Evolutionary conservation across 2,329 filamentous ascomycete species (phyloP), one percentile per base, ranked within the genome.

Genomic region (Aspergillus japonicus): DNA sequence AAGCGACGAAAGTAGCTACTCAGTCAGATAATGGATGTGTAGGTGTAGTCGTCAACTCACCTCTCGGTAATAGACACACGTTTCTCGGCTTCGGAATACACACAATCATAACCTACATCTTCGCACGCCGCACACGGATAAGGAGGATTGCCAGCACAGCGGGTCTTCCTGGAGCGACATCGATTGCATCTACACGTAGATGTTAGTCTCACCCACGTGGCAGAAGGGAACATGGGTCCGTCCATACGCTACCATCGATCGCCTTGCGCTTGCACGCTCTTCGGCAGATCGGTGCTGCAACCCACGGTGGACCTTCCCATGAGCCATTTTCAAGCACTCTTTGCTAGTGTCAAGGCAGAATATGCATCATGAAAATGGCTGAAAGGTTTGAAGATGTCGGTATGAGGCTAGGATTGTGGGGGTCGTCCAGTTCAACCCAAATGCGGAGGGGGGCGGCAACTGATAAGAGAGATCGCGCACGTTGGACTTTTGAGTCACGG

Each of bases 21-120:
- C 16, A 31, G 62, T 60, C 53, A 61, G 44, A 29, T 42, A 59
- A 29, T 31, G 53, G 42, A 26, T 47, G 11, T 11, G 4, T 47
- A 24, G 14, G 5, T 4, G 21, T 47, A n/a, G 16, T 21, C 8
- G 23, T 48, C 53, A 33, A 35, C 62, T 61, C 50, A 74, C 73
- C 71, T 76, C 57, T 76, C 73, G 4, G 72, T 69, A 23, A 77
- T 71, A 1, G 71, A 71, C 12, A 76, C 65, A 10, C 73, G 66
- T 54, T 73, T 75, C 47, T 75, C 73, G 7, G 71, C 69, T 63
- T 77, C 74, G 0, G 73, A 71, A 59, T 75, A 77, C 14, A 74
- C 64, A 61, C 74, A 76, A 16, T 62, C 50, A 6, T 69, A 69
- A 1, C 70, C 71, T 1, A 61, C 71, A 52, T 74, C 73, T 33